A percentile compares a stretch with the other conserved stretches of the same genome.
phyloP scores from a whole-genome alignment of 2,329 filamentous ascomycete genomes.

The Magnaporthales sp. region DNA sequence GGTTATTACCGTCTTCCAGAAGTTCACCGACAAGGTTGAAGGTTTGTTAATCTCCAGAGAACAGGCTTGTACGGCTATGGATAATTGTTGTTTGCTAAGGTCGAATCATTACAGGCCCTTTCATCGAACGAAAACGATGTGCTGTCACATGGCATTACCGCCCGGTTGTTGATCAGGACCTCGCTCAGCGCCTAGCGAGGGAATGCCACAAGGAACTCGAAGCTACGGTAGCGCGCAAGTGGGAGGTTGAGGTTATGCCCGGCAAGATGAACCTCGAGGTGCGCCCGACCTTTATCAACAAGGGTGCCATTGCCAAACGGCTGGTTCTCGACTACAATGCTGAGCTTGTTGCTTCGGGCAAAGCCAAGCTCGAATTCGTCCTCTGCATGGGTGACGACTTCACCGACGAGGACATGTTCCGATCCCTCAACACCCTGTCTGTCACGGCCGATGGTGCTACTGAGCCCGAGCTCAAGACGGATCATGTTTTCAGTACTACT shows the following conservation, averaged over 20 bases:
- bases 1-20: constrained; percentile 75
- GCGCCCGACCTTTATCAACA: constrained; percentile 94
- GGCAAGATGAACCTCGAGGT: constrained; percentile 97
- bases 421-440: constrained; percentile 57
- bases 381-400: constrained; percentile 92
- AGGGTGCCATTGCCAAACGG: constrained; percentile 86
- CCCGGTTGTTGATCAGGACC: constrained; percentile 72
- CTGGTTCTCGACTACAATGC: constrained; percentile 66
- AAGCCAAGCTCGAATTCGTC: constrained; percentile 49
- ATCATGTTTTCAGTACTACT: constrained; percentile 82
- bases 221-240: constrained; percentile 63
- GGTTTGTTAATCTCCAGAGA: constrained; percentile 40
- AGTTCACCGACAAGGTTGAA: constrained; percentile 78
- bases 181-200: constrained; percentile 68
- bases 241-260: constrained; percentile 92
- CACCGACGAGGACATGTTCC: constrained; percentile 96
- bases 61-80: not conserved
- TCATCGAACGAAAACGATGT: constrained; percentile 89
- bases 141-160: constrained; percentile 97
- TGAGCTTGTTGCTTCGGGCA: constrained; percentile 16
- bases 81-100: constrained; percentile 11
- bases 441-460: constrained; percentile 23
- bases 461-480: constrained; percentile 42
- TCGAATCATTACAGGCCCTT: constrained; percentile 51
- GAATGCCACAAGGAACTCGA: constrained; percentile 80